Conservation (phyloP, 2,329 filamentous ascomycete genomes). For the Exophiala bonariae region DNA sequence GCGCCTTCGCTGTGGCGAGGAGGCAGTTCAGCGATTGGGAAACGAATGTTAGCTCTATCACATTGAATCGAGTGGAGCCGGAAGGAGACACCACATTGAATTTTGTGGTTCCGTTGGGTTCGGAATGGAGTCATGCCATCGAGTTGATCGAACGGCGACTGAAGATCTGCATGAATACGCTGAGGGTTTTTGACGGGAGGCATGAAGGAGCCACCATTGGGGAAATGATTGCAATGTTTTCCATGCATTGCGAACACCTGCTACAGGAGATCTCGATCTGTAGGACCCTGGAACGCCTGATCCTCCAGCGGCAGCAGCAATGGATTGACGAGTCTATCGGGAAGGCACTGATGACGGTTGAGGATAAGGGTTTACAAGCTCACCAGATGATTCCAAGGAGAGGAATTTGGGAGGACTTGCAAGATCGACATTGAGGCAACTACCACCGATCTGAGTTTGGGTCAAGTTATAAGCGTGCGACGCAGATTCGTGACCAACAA, state of each 20-base stretch:
- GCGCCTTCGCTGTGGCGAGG: constrained; percentile 10
- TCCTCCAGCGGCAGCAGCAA: constrained; percentile 12
- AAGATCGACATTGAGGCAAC: neutral
- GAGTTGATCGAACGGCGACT: constrained; percentile 8
- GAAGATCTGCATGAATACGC: constrained; percentile 9
- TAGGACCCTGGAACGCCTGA: constrained; percentile 14
- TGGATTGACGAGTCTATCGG: constrained; percentile 10
- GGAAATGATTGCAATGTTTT: constrained; percentile 16
- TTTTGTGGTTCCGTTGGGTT: constrained; percentile 3
- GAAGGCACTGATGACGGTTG: constrained; percentile 12
- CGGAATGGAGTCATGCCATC: constrained; percentile 12
- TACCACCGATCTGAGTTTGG: too few relatives aligned
- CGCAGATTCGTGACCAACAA: too few relatives aligned
- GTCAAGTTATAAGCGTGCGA: too few relatives aligned
- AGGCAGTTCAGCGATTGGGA: constrained; percentile 16
- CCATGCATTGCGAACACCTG: constrained; percentile 7
- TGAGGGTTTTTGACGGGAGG: constrained; percentile 6
- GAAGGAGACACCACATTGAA: neutral
- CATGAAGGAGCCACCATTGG: constrained; percentile 9
- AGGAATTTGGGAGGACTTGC: neutral
- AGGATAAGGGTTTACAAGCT: neutral
- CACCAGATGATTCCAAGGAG: neutral
- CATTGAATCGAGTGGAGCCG: too few relatives aligned
- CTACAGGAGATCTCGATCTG: constrained; percentile 19
- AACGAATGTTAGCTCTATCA: too few relatives aligned